Evolutionary conservation across 2,329 filamentous ascomycete species (phyloP), one percentile per base, ranked within the genome.

Genomic region (Fulvia fulva): DNA sequence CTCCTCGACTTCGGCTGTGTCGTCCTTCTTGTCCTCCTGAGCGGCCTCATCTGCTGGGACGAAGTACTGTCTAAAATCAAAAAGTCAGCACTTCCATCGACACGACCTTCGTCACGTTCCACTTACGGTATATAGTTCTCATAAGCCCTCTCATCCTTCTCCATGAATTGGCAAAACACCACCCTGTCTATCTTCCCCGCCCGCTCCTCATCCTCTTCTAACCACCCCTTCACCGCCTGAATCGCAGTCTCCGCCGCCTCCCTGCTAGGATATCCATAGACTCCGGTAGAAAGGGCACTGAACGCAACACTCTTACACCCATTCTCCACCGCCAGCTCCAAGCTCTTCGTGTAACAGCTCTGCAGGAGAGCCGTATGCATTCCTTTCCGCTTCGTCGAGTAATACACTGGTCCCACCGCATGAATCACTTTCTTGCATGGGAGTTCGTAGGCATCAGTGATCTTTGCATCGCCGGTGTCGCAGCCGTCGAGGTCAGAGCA

Each of bases 371-470:
- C 67, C 14, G 74, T 69, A 28, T 75, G 71, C 19, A 68, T 71
- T 11, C 73, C 73, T 21, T 77, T 66, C 12, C 70, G 69, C 19
- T 78, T 70, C 3, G 72, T 68, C 0, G 67, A 65, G 53, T 76
- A 65, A 74, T 92, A 97, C 28, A 95, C 75, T 0, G 94, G 94
- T 0, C 94, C 94, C 3, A 97, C 93, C 19, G 94, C 85, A 73
- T 97, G 94, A 56, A 97, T 95, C 65, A 97, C 83, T 63, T 89
- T 86, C 58, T 83, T 81, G 68, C 86, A 88, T 0, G 91, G 91
- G 23, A 97, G 78, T 0, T 84, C 68, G 74, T 94, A 91, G 8
- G 86, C 93, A 34, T 77, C 73, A 0, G 94, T 97, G 68, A 96
- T 91, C 72, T 93, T 93, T 25, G 91, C 89, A 25, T 83, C 79